Percentiles rank a stretch among this genome's conserved stretches.
Evolutionary conservation across 1,284 basidiomycete genomes (phyloP).

Genomic region (Leccinum subfulvum): DNA sequence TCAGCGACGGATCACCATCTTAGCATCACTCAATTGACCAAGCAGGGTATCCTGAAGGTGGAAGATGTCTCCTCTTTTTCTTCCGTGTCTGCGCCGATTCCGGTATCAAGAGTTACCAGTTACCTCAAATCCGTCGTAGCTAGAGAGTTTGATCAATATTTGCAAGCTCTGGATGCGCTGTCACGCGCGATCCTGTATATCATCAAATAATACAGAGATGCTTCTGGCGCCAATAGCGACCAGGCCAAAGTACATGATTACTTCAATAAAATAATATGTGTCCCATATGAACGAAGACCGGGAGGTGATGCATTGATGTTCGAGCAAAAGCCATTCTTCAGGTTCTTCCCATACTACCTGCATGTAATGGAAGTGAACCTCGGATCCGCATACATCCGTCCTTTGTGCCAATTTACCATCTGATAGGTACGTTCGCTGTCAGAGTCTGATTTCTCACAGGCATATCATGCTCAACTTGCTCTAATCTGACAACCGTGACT

Average conservation of each 20-base stretch:
- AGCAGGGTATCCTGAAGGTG: conserved; percentile 87
- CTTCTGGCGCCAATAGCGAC: too few species aligned
- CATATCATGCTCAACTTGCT: too few species aligned
- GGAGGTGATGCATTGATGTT: too few species aligned
- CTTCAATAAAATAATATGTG: too few species aligned
- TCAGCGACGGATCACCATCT: conserved; percentile 94
- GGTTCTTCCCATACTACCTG: too few species aligned
- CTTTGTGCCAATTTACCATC: conserved; percentile 65
- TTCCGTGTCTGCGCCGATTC: conserved; percentile 97
- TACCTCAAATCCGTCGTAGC: conserved; percentile 83
- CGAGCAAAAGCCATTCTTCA: too few species aligned
- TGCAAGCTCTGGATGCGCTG: conserved; percentile 94
- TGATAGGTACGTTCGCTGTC: conserved; percentile 49
- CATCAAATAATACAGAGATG: conserved; percentile 45
- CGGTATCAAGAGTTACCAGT: conserved; percentile 69
- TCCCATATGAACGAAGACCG: too few species aligned
- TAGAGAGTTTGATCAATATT: conserved; percentile 77
- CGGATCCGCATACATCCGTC: conserved; percentile 84
- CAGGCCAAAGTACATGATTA: too few species aligned
- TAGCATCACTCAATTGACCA: conserved; percentile 94
- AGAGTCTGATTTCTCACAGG: too few species aligned
- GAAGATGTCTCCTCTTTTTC: conserved; percentile 98
- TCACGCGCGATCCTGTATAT: conserved; percentile 95
- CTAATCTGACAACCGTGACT: too few species aligned
- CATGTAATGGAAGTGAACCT: conserved; percentile 62